A percentile compares a stretch with the other conserved stretches of the same genome.
Evolutionary conservation across 192 early-diverging fungal species (phyloP).

Genomic region (Mortierella alpina): DNA sequence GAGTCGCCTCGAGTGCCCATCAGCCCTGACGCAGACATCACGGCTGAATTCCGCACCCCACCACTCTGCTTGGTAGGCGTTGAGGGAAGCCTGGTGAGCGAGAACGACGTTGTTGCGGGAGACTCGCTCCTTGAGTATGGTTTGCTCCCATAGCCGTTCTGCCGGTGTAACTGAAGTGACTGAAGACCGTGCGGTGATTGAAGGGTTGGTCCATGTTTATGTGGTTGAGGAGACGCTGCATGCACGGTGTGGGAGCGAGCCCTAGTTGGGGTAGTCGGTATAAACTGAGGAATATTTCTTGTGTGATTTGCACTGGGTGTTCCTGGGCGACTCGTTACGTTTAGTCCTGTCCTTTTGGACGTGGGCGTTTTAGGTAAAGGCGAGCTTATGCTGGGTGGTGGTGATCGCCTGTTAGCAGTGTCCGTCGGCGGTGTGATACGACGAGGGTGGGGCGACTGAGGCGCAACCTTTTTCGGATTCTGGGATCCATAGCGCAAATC

Average conservation of each 20-base stretch:
- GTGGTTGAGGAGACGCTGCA: background rate
- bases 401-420: constrained; percentile 13
- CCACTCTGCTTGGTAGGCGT: constrained; percentile 9
- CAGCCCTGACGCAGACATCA: background rate
- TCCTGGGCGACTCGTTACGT: constrained; percentile 22
- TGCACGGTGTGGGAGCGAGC: constrained; percentile 17
- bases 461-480: constrained; percentile 27
- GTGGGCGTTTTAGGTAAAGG: constrained; percentile 35
- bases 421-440: constrained; percentile 25
- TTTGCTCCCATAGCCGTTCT: background rate
- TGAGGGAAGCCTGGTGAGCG: constrained; percentile 7
- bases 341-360: constrained; percentile 21
- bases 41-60: constrained; percentile 2
- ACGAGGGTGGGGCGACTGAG: constrained; percentile 34
- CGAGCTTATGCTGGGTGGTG: constrained; percentile 3
- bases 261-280: constrained; percentile 34
- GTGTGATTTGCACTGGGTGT: constrained; percentile 32
- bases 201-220: constrained; percentile 4
- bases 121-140: constrained; percentile 43
- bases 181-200: constrained; percentile 25
- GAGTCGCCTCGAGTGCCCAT: background rate
- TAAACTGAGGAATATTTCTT: constrained; percentile 14
- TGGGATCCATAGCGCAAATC: constrained; percentile 37
- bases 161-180: constrained; percentile 6
- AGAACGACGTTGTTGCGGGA: constrained; percentile 15